These are phyloP conservation scores for Malus domestica DNA, from an alignment of 306 rosid genomes.

Conservation along the genomic window DNA sequence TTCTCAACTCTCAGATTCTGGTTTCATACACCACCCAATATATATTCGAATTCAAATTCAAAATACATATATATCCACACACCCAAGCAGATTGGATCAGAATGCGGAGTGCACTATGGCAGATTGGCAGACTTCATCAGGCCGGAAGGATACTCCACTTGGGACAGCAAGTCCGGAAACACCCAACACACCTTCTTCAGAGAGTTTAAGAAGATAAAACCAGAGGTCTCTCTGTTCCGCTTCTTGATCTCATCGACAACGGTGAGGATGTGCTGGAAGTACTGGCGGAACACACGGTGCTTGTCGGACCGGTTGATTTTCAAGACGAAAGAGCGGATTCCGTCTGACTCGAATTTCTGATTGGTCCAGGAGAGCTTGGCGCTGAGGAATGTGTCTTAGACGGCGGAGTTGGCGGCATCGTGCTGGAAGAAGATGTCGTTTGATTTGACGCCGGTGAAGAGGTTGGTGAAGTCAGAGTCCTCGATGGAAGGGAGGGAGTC, in stretches of 20 bases:
- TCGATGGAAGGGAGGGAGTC: constrained; percentile 69
- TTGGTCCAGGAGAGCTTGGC: constrained; percentile 61
- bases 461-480: constrained; percentile 72
- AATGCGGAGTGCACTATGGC: too few species aligned
- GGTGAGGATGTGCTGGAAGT: constrained; percentile 73
- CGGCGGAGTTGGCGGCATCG: constrained; percentile 38
- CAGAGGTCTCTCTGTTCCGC: constrained; percentile 31
- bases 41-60: too few species aligned
- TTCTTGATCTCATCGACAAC: constrained; percentile 60
- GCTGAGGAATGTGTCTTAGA: constrained; percentile 64
- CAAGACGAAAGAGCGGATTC: constrained; percentile 31
- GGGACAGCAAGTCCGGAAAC: too few species aligned
- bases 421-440: constrained; percentile 64
- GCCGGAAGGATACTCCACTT: too few species aligned
- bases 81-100: too few species aligned
- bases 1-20: too few species aligned
- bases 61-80: too few species aligned
- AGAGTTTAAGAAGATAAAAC: too few species aligned
- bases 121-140: too few species aligned
- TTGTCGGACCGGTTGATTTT: constrained; percentile 57
- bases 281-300: constrained; percentile 69
- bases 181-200: too few species aligned
- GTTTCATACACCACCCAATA: too few species aligned
- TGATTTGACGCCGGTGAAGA: constrained; percentile 65
- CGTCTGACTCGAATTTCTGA: constrained; percentile 10